These are phyloP conservation scores for Auxenochlorella pyrenoidosa DNA, from an alignment of 139 green algal species.

Conservation along the genomic window DNA sequence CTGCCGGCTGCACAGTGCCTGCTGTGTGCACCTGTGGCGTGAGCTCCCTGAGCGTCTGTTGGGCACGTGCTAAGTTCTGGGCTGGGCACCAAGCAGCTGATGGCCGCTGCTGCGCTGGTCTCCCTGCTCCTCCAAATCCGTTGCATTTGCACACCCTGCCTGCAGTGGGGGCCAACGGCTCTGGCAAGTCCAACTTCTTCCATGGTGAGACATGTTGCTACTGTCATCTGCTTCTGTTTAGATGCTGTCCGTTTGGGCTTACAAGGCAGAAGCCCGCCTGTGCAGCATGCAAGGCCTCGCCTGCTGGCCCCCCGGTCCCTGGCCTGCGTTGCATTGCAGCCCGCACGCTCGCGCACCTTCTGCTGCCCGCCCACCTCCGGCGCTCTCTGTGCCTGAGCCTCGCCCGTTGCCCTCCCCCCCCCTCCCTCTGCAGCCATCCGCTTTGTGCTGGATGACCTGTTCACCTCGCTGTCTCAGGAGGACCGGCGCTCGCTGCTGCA, in stretches of 20 bases:
- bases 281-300: too few relatives aligned
- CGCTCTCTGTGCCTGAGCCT: neutral
- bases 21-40: too few relatives aligned
- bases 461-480: slow-evolving; percentile 74
- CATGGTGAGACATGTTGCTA: slow-evolving; percentile 75
- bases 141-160: neutral
- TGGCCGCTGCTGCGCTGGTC: too few relatives aligned
- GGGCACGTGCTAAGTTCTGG: too few relatives aligned
- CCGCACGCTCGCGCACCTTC: neutral
- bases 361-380: neutral
- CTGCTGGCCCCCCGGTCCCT: neutral
- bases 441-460: slow-evolving; percentile 96
- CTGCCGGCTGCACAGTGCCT: too few relatives aligned
- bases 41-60: too few relatives aligned
- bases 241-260: too few relatives aligned
- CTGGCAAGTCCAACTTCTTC: slow-evolving; percentile 99
- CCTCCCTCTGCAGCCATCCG: slow-evolving; percentile 86
- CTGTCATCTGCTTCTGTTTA: too few relatives aligned
- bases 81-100: too few relatives aligned
- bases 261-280: too few relatives aligned
- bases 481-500: slow-evolving; percentile 95
- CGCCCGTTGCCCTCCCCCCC: neutral
- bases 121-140: neutral
- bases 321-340: neutral
- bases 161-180: slow-evolving; percentile 98